Evolutionary conservation across 768 basidiomycete genomes (phyloP), one percentile per base, ranked within the genome.

Genomic region (Tephrocybe sp.): DNA sequence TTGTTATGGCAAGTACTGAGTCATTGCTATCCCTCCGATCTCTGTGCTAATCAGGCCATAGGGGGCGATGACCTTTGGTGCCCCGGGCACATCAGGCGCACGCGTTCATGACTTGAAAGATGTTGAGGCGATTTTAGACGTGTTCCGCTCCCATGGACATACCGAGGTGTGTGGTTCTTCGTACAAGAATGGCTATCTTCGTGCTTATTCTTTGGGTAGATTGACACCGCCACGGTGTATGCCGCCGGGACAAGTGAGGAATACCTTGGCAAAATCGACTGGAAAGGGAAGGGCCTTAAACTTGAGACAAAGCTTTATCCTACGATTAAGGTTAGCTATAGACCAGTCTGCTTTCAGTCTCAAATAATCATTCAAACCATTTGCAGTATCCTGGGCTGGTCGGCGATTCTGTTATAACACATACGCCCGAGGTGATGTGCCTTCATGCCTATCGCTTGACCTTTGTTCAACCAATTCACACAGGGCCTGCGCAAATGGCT

Each of bases 231-330:
- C 19, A 45, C 48, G 1, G 44, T 55, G 3, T 58, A 85, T 48
- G 70, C 65, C 9, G 70, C 69, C 21, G 80, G 82, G 1, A 82
- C 82, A 0, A 80, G 80, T 6, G 83, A 87, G 59, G 69, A 72
- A 37, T 69, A 67, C 54, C 70, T 85, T n/a, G 82, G 78, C 5
- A 67, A 78, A 64, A 68, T 77, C 46, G 66, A 73, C 51, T 77
- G 77, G 69, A 67, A 77, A 50, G 63, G 65, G 36, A 72, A 78
- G 28, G 80, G 80, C 0, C 59, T 85, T 21, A 72, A 73, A 48
- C 65, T 86, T 35, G 81, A 83, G 35, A 86, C 82, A 0, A 87
- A 87, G 60, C 73, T 82, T 15, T 75, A 74, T 51, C 82, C 83
- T 0, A 60, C 52, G 36, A 44, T 52, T 16, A 16, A 24, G 9